phyloP scores from a whole-genome alignment of 2,329 filamentous ascomycete species.

The Dactylella cylindrospora region DNA sequence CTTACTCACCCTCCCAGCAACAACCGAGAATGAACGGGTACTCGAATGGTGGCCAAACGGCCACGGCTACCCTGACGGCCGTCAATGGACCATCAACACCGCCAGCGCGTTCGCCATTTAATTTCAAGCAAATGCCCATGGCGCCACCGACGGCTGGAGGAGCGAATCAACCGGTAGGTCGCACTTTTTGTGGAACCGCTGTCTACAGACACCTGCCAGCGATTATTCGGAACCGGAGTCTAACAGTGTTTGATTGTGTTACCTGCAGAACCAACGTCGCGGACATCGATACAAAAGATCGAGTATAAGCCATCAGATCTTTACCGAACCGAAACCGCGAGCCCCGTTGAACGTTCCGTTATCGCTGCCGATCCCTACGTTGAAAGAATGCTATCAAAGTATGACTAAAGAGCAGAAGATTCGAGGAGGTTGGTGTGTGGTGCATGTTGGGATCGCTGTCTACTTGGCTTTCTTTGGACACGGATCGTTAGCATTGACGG shows the following conservation, averaged over 20 bases:
- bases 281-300: slow-evolving; percentile 98
- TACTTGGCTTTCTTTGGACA: slow-evolving; percentile 84
- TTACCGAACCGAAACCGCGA: slow-evolving; percentile 83
- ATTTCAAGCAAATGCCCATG: slow-evolving; percentile 43
- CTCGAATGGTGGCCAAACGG: slow-evolving; percentile 29
- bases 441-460: slow-evolving; percentile 78
- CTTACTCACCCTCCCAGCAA: slow-evolving; percentile 24
- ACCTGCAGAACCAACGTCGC: slow-evolving; percentile 69
- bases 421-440: slow-evolving; percentile 83
- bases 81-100: slow-evolving; percentile 33
- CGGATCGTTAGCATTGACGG: slow-evolving; percentile 85
- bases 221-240: slow-evolving; percentile 1
- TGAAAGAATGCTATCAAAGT: slow-evolving; percentile 81
- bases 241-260: slow-evolving; percentile 48
- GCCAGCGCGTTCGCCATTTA: slow-evolving; percentile 42
- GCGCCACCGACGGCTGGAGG: slow-evolving; percentile 29
- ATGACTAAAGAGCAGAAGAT: slow-evolving; percentile 86
- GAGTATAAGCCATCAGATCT: slow-evolving; percentile 93
- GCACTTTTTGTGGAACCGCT: too few relatives aligned
- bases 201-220: background rate
- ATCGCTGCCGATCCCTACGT: slow-evolving; percentile 85
- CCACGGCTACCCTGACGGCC: slow-evolving; percentile 32
- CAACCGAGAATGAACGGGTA: slow-evolving; percentile 40
- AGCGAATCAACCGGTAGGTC: slow-evolving; percentile 27
- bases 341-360: slow-evolving; percentile 86